Evolutionary conservation across 2,329 filamentous ascomycete species (phyloP).

Genomic region (Ceratocystiopsis minuta): DNA sequence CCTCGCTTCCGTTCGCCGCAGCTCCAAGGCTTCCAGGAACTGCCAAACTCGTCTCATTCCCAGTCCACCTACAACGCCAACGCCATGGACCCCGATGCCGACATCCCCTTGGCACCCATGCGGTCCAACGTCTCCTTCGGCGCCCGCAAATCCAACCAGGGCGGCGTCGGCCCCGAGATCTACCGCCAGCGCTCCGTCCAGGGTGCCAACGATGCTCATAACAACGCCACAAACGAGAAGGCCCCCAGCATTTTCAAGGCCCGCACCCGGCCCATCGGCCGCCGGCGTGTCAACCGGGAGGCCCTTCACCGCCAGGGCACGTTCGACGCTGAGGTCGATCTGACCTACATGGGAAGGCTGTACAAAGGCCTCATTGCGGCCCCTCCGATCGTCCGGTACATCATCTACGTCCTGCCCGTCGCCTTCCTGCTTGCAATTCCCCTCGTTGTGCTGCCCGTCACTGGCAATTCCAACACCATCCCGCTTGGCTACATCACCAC

Average conservation of each 20-base stretch:
- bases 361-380: slow-evolving; percentile 47
- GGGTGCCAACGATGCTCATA: slow-evolving; percentile 13
- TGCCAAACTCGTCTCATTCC: not conserved
- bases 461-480: slow-evolving; percentile 18
- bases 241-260: slow-evolving; percentile 20
- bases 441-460: slow-evolving; percentile 35
- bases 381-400: slow-evolving; percentile 45
- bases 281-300: slow-evolving; percentile 26
- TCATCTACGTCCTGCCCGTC: slow-evolving; percentile 49
- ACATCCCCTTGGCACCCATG: slow-evolving; percentile 38
- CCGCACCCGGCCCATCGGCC: slow-evolving; percentile 22
- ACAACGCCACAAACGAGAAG: slow-evolving; percentile 26
- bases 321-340: slow-evolving; percentile 27
- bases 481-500: slow-evolving; percentile 14
- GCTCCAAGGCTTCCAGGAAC: slow-evolving; percentile 10
- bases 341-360: slow-evolving; percentile 48
- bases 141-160: slow-evolving; percentile 19
- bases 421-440: slow-evolving; percentile 43
- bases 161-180: slow-evolving; percentile 11
- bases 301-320: slow-evolving; percentile 23
- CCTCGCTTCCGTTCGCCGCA: slow-evolving; percentile 8
- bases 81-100: slow-evolving; percentile 12
- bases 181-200: slow-evolving; percentile 2
- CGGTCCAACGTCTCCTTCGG: slow-evolving; percentile 36
- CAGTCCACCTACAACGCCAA: slow-evolving; percentile 5